Base-by-base conservation (phyloP, 495 filamentous ascomycete species). In the Hypoxylon fragiforme region DNA sequence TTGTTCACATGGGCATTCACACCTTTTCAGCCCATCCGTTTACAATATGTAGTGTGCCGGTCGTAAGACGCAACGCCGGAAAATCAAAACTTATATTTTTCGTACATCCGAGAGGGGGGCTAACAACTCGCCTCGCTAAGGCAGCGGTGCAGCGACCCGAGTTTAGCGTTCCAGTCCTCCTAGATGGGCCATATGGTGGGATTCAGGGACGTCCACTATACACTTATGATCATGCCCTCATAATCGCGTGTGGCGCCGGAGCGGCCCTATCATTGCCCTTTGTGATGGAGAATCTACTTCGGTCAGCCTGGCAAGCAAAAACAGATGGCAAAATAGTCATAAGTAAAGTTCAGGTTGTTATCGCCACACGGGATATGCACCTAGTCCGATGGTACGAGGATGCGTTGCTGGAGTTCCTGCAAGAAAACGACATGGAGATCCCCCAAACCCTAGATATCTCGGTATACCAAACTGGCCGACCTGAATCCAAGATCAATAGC, bases 141-240 rank as follows among this genome's bases (percentile, higher is more conserved):
- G 50, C 44, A 2, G 53, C 51, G 0, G 13, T 42, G 4, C 32
- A 48, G 18, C 28, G 41, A 1, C 57, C 59, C 0, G 54, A 54
- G 1, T 50, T 51, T 15, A 62, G 41, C 11, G 88, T 88, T 55
- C 78, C 81, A 2, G 84, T 86, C 8, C 81, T 85, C 44, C 61
- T 92, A 3, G 89, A 92, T 59, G 89, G 89, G 0, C 89, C 89
- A 0, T 92, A 92, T 50, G 89, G 89, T 9, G 88, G 88, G 75
- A 45, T 66, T 8, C 38, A 48, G 32, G 58, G 45, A 6, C 41
- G 38, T 21, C 32, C 55, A 8, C 24, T 67, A 28, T 22, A 48
- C 2, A 55, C 31, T 0, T 73, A 68, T 12, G 73, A 78, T 22
- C 71, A 64, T 3, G 39, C 68, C 1, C 49, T 85, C 5, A 66